phyloP scores from a whole-genome alignment of 352 stramenopile species.

The Globisporangium barbulae region DNA sequence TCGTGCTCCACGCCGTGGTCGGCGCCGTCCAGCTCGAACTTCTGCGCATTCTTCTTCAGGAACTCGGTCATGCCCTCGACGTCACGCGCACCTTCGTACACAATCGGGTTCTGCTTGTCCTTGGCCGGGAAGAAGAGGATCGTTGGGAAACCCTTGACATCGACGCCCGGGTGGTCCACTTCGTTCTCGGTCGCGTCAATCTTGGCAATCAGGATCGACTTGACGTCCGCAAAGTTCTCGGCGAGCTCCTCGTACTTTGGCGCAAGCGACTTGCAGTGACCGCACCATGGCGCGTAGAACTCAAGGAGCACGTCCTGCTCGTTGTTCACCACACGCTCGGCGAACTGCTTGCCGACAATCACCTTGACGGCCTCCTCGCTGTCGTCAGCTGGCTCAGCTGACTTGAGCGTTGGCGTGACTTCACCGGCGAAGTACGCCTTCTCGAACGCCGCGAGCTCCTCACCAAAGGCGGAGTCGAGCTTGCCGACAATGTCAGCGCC shows the following conservation, averaged over 20 bases:
- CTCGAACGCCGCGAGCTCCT: slow-evolving; percentile 74
- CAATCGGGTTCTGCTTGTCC: slow-evolving; percentile 82
- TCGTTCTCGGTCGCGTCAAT: slow-evolving; percentile 96
- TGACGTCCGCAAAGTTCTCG: slow-evolving; percentile 84
- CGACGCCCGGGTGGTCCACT: slow-evolving; percentile 87
- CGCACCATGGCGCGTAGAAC: slow-evolving; percentile 83
- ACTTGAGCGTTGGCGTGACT: slow-evolving; percentile 91
- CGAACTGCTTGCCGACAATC: slow-evolving; percentile 91
- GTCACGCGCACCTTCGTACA: slow-evolving; percentile 84
- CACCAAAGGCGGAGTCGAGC: slow-evolving; percentile 39
- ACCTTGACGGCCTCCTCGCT: slow-evolving; percentile 89
- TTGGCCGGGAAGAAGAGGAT: slow-evolving; percentile 94
- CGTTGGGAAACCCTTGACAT: slow-evolving; percentile 93
- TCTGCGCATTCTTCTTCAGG: slow-evolving; percentile 86
- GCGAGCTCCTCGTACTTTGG: slow-evolving; percentile 91
- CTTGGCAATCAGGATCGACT: slow-evolving; percentile 93
- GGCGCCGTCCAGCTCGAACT: slow-evolving; percentile 68
- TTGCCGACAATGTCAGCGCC: slow-evolving; percentile 72
- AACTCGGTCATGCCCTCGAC: slow-evolving; percentile 84
- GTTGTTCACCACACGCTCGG: slow-evolving; percentile 84
- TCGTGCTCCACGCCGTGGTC: slow-evolving; percentile 63
- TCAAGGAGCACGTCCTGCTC: slow-evolving; percentile 86
- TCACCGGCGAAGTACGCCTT: slow-evolving; percentile 83
- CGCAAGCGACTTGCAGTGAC: slow-evolving; percentile 82
- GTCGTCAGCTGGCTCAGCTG: slow-evolving; percentile 87